phyloP scores from a whole-genome alignment of 495 filamentous ascomycete species.

The Apodospora peruviana region DNA sequence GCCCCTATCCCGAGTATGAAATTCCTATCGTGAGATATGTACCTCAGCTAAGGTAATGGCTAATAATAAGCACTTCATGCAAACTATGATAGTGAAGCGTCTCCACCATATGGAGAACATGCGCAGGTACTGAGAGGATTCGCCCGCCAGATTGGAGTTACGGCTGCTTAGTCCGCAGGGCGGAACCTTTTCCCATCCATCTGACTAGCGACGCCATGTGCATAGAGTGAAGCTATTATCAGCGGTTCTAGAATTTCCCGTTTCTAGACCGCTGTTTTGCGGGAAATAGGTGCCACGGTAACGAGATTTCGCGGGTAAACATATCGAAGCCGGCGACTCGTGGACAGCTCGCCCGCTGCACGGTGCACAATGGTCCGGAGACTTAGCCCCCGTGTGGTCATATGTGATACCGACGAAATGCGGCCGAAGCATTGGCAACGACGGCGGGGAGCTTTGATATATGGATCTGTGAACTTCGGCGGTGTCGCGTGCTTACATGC shows the following conservation, averaged over 20 bases:
- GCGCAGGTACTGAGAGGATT: neutral
- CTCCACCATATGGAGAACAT: neutral
- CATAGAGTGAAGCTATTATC: neutral
- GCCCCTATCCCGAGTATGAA: too few species aligned
- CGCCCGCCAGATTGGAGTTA: neutral
- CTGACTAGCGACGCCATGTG: too few species aligned
- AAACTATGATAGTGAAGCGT: too few species aligned
- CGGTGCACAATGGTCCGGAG: neutral
- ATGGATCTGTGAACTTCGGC: neutral
- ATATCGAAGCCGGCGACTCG: neutral
- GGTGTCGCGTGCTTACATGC: constrained; percentile 3
- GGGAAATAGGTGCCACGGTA: constrained; percentile 13
- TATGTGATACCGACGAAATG: neutral
- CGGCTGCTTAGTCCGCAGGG: neutral
- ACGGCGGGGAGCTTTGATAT: neutral
- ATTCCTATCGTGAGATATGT: too few species aligned
- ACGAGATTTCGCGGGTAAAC: neutral
- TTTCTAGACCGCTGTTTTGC: constrained; percentile 20
- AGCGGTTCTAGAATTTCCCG: constrained; percentile 6
- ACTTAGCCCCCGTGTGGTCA: neutral
- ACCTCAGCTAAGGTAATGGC: too few species aligned
- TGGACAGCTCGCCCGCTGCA: neutral
- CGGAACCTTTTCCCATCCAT: too few species aligned
- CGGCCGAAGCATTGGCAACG: neutral
- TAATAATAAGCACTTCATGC: too few species aligned